Evolutionary conservation across 202 grass and related monocot genomes (phyloP), one percentile per base, ranked within the genome.

Genomic region (Alloteropsis angusta): DNA sequence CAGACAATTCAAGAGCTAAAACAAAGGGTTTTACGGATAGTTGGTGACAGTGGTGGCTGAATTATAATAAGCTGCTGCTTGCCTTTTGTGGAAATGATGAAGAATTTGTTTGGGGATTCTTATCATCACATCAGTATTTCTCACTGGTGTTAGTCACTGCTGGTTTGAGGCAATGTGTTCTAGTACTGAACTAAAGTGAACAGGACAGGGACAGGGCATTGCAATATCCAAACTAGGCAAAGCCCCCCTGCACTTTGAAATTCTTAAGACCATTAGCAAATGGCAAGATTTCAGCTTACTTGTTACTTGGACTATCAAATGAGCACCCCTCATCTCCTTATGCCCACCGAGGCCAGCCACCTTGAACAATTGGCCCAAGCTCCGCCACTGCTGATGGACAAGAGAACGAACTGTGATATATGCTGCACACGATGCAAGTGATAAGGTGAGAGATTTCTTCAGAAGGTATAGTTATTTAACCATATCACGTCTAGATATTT

Each of bases 1-100:
- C 83, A 97, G 91, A 86, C 76, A 65, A 90, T 92, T 77, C 77
- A 94, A 82, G 85, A 83, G 78, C 77, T 94, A 48, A 92, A 83
- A 71, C 83, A 90, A 74, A 88, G 81, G 39, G 78, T 92, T 70
- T 81, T 82, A 54, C 59, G 71, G 45, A 92, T 92, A 74, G 57
- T 97, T 83, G 82, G 86, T 47, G 85, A 89, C 57, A 23, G 75
- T 75, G 85, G 76, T 84, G 85, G 50, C 60, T 80, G 68, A 88
- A 47, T 54, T 68, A 85, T 82, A 47, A 19, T 49, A 10, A 81
- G n/a, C 60, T 38, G 69, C 39, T 9, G 10, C 49, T 44, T 50
- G 79, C 42, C 23, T 45, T 62, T 67, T 43, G n/a, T 55, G 16
- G 34, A 90, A 81, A 34, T 60, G 47, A 28, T 77, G 54, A 87